These are phyloP conservation scores for Leptodontidium sp. DNA, from an alignment of 2,329 filamentous ascomycete genomes.

Conservation along the genomic window DNA sequence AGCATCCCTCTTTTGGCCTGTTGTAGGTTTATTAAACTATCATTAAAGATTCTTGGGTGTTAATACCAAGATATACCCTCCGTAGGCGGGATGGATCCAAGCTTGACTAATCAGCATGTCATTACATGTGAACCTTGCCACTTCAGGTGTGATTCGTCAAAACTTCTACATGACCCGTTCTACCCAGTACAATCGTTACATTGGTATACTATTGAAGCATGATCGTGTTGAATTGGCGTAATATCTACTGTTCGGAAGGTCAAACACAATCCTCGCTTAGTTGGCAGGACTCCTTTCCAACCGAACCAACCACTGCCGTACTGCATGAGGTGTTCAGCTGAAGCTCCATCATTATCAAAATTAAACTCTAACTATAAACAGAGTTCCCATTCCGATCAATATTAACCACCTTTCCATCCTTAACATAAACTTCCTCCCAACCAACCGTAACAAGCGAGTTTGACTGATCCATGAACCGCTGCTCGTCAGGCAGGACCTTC, in stretches of 20 bases:
- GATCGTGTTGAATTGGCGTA: not conserved
- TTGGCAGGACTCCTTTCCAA: not conserved
- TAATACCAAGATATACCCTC: too few species aligned
- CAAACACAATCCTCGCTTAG: not conserved
- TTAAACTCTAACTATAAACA: not conserved
- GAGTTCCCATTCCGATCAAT: not conserved
- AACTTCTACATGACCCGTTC: too few species aligned
- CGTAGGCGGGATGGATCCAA: too few species aligned
- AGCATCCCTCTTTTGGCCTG: too few species aligned
- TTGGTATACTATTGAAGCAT: not conserved
- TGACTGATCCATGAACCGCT: constrained; percentile 9
- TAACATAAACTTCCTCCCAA: constrained; percentile 18
- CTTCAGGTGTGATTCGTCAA: too few species aligned
- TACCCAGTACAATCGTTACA: too few species aligned
- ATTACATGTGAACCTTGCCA: too few species aligned
- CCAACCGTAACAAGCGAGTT: constrained; percentile 18
- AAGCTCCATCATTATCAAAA: not conserved
- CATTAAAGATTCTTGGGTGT: too few species aligned
- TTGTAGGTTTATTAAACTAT: too few species aligned
- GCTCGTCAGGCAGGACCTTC: constrained; percentile 15
- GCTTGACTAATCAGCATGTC: too few species aligned
- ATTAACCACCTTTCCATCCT: constrained; percentile 13
- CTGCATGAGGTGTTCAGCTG: not conserved
- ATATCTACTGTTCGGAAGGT: not conserved
- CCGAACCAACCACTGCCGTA: not conserved